Percentiles rank a stretch among this genome's conserved stretches.
These are phyloP conservation scores for Rhazya stricta DNA, from an alignment of 257 asterid species.

Conservation along the genomic window DNA sequence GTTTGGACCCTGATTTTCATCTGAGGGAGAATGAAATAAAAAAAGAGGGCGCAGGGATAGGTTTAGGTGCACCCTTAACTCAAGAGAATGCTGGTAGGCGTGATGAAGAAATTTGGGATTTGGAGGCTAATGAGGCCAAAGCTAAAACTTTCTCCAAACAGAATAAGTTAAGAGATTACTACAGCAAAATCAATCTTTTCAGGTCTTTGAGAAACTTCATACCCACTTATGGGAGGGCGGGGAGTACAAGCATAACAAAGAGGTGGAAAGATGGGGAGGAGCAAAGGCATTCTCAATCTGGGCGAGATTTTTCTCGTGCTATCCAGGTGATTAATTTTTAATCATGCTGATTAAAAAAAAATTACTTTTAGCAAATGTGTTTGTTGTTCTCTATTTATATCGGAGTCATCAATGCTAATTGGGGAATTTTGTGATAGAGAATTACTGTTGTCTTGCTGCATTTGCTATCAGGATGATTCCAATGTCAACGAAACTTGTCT, in stretches of 20 bases:
- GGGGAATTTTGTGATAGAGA: background rate
- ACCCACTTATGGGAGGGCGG: conserved; percentile 16
- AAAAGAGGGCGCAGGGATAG: background rate
- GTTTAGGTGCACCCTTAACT: background rate
- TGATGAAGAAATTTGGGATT: conserved; percentile 32
- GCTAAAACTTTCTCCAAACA: conserved; percentile 17
- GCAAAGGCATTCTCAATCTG: conserved; percentile 20
- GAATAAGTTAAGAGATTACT: conserved; percentile 19
- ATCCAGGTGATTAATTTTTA: background rate
- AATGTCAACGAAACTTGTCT: background rate
- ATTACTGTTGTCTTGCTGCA: background rate
- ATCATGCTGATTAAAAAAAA: background rate
- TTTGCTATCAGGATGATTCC: background rate
- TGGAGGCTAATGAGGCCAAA: conserved; percentile 32
- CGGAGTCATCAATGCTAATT: background rate
- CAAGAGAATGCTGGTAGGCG: background rate
- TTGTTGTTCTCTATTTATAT: background rate
- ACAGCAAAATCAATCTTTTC: conserved; percentile 19
- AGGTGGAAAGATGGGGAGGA: conserved; percentile 49
- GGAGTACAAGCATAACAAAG: conserved; percentile 33
- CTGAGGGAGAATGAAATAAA: conserved; percentile 14
- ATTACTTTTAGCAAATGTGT: background rate
- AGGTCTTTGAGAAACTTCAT: conserved; percentile 26
- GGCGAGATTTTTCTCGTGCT: background rate
- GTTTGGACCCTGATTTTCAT: conserved; percentile 14